Base-by-base conservation (phyloP, 140 eudicot genomes). In the Stevia rebaudiana region DNA sequence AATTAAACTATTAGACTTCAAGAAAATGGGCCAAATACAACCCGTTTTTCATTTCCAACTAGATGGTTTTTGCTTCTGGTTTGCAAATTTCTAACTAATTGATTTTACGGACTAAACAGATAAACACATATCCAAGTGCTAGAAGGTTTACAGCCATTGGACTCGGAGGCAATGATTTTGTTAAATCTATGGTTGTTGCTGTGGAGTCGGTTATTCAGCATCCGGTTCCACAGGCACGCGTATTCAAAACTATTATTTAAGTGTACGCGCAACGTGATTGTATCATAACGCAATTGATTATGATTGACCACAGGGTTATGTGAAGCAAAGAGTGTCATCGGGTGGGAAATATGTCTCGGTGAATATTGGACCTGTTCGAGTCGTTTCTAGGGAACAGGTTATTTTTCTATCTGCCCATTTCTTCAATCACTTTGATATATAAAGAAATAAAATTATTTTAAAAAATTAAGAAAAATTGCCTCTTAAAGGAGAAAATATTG, bases 61-160 rank as follows among this genome's bases (percentile, higher is more conserved):
- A 12, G 54, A n/a, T 42, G 54, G 33, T 37, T 63, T 8, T n/a
- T 44, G 16, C 24, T 24, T 39, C 15, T 3, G 18, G 28, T 43
- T 37, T 67, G 39, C 8, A 36, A 11, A 66, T 39, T 6, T 61
- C 7, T 22, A 55, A 21, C 42, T 72, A 68, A 70, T 24, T 22
- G 23, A 51, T 72, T 15, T 59, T 49, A 67, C 61, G 52, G 25
- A 8, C 41, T 37, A 55, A 21, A 46, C 65, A 91, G 98, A 82
- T 84, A 44, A 81, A 91, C 71, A 76, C 84, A 2, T 84, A 91
- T 76, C 98, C 98, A 53, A 87, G 87, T 25, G 89, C 62, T 53
- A 76, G 96, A 87, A 86, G 82, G 54, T 91, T 91, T 68, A 91
- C 96, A 24, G 96, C 98, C 42, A 91, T 84, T 74, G 98, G 98